Conservation (phyloP, 1,284 basidiomycete species). For the Ceratorhiza oryzae-sativae region DNA sequence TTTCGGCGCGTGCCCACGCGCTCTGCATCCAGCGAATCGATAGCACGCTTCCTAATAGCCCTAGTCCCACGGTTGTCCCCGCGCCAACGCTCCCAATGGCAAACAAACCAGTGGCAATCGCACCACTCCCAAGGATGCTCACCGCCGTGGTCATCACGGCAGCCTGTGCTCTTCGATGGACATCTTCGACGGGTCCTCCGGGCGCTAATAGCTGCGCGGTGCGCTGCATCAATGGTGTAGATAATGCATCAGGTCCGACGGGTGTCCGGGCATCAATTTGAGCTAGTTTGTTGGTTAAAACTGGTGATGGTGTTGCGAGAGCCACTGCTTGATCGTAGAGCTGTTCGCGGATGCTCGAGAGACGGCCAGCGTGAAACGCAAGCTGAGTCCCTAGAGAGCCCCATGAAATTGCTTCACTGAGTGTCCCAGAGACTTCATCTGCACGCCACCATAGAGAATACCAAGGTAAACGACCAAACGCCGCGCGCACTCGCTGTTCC, state of each 20-base stretch:
- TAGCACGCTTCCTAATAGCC: constrained; percentile 18
- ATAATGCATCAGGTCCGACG: constrained; percentile 17
- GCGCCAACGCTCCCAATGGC: constrained; percentile 13
- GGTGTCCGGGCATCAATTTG: constrained; percentile 32
- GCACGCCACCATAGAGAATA: constrained; percentile 39
- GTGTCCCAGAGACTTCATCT: constrained; percentile 27
- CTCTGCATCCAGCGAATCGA: constrained; percentile 38
- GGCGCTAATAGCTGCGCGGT: constrained; percentile 26
- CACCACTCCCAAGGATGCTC: constrained; percentile 29
- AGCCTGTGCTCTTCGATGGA: constrained; percentile 21
- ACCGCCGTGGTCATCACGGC: constrained; percentile 2
- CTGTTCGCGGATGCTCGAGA: constrained; percentile 30
- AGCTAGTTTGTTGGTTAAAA: constrained; percentile 24
- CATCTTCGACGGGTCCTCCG: constrained; percentile 31
- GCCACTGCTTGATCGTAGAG: constrained; percentile 13
- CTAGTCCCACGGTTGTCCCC: constrained; percentile 20
- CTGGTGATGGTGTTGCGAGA: constrained; percentile 4
- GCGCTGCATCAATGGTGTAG: constrained; percentile 17
- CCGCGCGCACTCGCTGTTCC: constrained; percentile 14
- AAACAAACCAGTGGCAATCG: constrained; percentile 18
- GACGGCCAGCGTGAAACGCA: constrained; percentile 25
- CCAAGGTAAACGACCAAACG: constrained; percentile 31
- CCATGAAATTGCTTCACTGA: constrained; percentile 28
- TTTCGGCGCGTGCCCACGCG: constrained; percentile 27
- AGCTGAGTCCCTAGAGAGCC: constrained; percentile 29